Base-by-base conservation (phyloP, 2,329 filamentous ascomycete species). In the Hymenoscyphus infarciens region DNA sequence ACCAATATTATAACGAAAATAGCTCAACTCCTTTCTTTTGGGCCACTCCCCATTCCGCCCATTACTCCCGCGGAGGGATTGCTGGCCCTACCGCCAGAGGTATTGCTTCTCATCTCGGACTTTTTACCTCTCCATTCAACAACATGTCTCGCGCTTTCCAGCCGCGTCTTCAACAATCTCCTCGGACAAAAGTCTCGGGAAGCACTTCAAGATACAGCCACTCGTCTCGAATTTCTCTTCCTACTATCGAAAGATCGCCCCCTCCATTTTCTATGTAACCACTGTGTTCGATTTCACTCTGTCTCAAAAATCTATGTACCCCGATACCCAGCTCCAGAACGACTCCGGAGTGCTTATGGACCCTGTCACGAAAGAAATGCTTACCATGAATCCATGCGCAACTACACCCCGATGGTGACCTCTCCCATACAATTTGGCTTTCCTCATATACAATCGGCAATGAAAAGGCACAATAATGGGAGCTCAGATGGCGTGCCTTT, bases 151-250 rank as follows among this genome's bases (percentile, higher is more conserved):
- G 45, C 45, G 10, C 19, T 52, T 52, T 52, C 45, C 1, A 25
- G 1, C n/a, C 19, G 45, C 19, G 8, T 22, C 16, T 22, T 49
- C n/a, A 2, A 49, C 42, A 10, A 22, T 11, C n/a, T 49, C 5
- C 10, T 49, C n/a, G 42, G n/a, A 10, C 10, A 22, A 2, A 22
- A 22, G 5, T n/a, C 42, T 25, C n/a, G 19, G 16, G 42, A 49
- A 49, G 19, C 42, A 49, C 42, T 49, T 22, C 42, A 49, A 49
- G 42, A 49, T 22, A 49, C n/a, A 49, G 42, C n/a, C 2, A 49
- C n/a, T 49, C 42, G 42, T 49, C 42, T 49, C 42, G 19, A 49
- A 49, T 49, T 22, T 49, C n/a, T 49, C n/a, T n/a, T 22, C n/a
- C 42, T 49, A 19, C n/a, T 49, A 4, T 49, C 42, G 7, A 49